Base-by-base conservation (phyloP, 1,284 basidiomycete species). In the Melanopsichium pennsylvanicum region DNA sequence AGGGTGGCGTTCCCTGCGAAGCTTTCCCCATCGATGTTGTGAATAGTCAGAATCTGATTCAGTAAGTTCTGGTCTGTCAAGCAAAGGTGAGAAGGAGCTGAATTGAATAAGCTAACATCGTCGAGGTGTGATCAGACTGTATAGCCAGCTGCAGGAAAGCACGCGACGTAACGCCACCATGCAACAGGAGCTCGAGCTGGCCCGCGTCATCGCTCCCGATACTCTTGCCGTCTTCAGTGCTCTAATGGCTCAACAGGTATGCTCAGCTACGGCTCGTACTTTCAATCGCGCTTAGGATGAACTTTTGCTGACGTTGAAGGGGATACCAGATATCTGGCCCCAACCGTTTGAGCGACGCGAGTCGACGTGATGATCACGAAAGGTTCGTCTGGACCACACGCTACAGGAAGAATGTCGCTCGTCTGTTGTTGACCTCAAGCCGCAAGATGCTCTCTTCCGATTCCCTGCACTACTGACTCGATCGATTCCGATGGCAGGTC, bases 1-100 rank as follows among this genome's bases (percentile, higher is more conserved):
- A 57, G 32, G 67, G 67, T 6, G 55, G 51, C 13, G 56, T 60
- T 3, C 10, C 29, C 3, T 70, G 67, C 42, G 60, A 64, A 38
- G 51, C 60, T 0, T 49, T 59, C 13, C 49, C 64, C 0, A 41
- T 62, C 49, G 47, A 55, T 12, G 42, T 50, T 5, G 64, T 50
- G 0, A 61, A 58, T 3, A 31, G 50, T 22, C 58, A 68, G 37
- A 61, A 61, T 36, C 38, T 68, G n/a, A n/a, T 62, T 11, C 52
- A 68, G 64, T 68, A 21, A 52, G 64, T 62, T 7, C 7, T n/a
- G n/a, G n/a, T n/a, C 5, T 10, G 2, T 27, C 15, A 11, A 15
- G 7, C 27, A 13, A 13, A 29, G 13, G 8, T 8, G 27, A 8
- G 27, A 7, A 29, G 27, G 27, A 29, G 27, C 13, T 13, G 27